These are phyloP conservation scores for Xylaria polymorpha DNA, from an alignment of 2,329 filamentous ascomycete genomes.

Conservation along the genomic window DNA sequence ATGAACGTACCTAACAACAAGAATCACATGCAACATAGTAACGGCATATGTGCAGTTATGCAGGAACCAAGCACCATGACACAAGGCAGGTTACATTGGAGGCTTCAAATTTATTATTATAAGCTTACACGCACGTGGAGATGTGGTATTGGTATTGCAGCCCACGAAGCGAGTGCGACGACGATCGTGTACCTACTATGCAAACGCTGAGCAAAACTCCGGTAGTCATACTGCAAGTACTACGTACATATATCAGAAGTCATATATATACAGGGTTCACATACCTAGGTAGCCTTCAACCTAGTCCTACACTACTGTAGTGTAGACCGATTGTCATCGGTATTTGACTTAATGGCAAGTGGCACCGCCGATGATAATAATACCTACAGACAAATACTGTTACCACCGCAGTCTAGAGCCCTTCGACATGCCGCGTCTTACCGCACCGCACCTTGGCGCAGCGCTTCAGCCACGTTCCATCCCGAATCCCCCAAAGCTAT, in stretches of 20 bases:
- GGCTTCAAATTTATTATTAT: conserved; percentile 7
- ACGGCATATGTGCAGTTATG: neutral
- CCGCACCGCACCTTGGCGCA: conserved; percentile 10
- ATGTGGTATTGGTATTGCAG: conserved; percentile 15
- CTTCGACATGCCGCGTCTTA: neutral
- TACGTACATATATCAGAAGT: no score
- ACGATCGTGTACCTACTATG: conserved; percentile 7
- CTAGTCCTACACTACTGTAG: neutral
- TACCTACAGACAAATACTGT: neutral
- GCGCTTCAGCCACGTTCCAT: conserved; percentile 19
- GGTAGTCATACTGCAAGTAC: no score
- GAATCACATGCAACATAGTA: conserved; percentile 2
- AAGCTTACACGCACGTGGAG: conserved; percentile 29
- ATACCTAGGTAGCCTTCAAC: neutral
- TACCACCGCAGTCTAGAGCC: neutral
- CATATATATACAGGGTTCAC: conserved; percentile 7
- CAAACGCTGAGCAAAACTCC: conserved; percentile 4
- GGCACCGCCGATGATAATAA: neutral
- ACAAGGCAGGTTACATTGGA: conserved; percentile 17
- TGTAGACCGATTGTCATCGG: neutral
- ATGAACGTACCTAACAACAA: neutral
- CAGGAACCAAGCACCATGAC: neutral
- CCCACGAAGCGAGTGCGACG: neutral
- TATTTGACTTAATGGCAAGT: neutral
- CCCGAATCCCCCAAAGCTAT: conserved; percentile 14